Conservation (phyloP, 768 basidiomycete genomes). For the Pisolithus orientalis region DNA sequence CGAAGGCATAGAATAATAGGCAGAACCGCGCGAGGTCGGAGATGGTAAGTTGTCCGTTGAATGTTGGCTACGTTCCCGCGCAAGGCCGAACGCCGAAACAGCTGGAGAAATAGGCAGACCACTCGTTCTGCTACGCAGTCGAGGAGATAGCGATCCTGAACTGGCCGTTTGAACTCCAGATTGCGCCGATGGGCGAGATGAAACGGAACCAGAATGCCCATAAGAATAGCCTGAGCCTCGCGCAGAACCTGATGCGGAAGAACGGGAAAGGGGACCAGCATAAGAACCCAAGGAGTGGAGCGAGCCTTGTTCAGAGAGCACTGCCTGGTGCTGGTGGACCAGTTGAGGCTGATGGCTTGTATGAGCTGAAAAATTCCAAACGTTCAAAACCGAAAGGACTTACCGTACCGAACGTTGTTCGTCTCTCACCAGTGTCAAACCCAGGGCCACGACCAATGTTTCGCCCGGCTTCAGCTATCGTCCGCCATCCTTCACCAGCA, state of each 20-base stretch:
- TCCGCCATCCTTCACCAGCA: constrained; percentile 57
- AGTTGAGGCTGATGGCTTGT: constrained; percentile 33
- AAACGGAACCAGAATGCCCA: constrained; percentile 44
- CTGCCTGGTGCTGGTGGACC: constrained; percentile 33
- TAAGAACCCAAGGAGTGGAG: constrained; percentile 59
- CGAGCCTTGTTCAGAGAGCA: constrained; percentile 58
- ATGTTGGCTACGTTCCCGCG: constrained; percentile 13
- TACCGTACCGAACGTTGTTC: constrained; percentile 61
- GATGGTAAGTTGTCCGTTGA: constrained; percentile 16
- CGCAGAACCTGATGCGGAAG: constrained; percentile 46
- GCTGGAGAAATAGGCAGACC: constrained; percentile 38
- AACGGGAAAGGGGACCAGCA: constrained; percentile 39
- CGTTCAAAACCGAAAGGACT: constrained; percentile 21
- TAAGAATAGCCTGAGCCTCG: constrained; percentile 39
- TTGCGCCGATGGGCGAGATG: constrained; percentile 46
- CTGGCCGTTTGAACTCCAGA: constrained; percentile 31
- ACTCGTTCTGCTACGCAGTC: constrained; percentile 37
- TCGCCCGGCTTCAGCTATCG: constrained; percentile 34
- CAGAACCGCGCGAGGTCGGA: neutral
- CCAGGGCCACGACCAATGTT: constrained; percentile 10
- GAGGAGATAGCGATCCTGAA: constrained; percentile 42
- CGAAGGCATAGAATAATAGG: neutral
- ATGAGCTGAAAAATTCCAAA: too few relatives aligned
- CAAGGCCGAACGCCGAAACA: constrained; percentile 42
- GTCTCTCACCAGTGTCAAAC: constrained; percentile 25